These are phyloP conservation scores for Globisporangium splendens DNA, from an alignment of 352 stramenopile species.

Conservation along the genomic window DNA sequence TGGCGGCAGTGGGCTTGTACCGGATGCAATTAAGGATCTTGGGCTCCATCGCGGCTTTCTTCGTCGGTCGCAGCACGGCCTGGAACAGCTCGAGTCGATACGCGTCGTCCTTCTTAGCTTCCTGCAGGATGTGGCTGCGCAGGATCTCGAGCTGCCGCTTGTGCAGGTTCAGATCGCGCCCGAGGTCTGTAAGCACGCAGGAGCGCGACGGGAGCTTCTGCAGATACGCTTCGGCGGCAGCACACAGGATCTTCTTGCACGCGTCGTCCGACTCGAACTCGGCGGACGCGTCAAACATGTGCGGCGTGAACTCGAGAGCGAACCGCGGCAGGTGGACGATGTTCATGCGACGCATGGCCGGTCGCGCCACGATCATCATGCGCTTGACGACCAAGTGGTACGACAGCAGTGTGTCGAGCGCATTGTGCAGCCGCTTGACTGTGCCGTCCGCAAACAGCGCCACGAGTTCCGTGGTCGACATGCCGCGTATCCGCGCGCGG, in stretches of 20 bases:
- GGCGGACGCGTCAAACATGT: constrained; percentile 66
- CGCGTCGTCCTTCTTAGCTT: constrained; percentile 55
- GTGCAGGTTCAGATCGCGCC: constrained; percentile 57
- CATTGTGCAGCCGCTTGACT: constrained; percentile 76
- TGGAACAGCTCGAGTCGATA: constrained; percentile 74
- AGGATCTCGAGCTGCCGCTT: constrained; percentile 72
- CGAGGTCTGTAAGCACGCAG: constrained; percentile 68
- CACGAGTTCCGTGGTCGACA: constrained; percentile 52
- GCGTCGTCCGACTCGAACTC: constrained; percentile 84
- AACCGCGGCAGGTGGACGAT: constrained; percentile 81
- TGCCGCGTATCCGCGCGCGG: constrained; percentile 35
- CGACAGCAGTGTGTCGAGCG: constrained; percentile 73
- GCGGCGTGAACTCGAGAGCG: constrained; percentile 44
- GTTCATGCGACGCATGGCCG: constrained; percentile 63
- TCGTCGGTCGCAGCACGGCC: constrained; percentile 57
- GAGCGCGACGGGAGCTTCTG: constrained; percentile 52
- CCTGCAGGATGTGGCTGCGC: constrained; percentile 61
- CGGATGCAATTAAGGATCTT: constrained; percentile 82
- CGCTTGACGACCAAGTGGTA: constrained; percentile 77
- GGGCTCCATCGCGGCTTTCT: constrained; percentile 45
- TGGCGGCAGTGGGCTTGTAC: constrained; percentile 34
- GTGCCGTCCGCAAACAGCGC: constrained; percentile 29
- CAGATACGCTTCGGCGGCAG: constrained; percentile 56
- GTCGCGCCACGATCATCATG: constrained; percentile 72
- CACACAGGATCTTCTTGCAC: constrained; percentile 60